Conservation (phyloP, 345 rosid species). For the Pugionium dolabratum region DNA sequence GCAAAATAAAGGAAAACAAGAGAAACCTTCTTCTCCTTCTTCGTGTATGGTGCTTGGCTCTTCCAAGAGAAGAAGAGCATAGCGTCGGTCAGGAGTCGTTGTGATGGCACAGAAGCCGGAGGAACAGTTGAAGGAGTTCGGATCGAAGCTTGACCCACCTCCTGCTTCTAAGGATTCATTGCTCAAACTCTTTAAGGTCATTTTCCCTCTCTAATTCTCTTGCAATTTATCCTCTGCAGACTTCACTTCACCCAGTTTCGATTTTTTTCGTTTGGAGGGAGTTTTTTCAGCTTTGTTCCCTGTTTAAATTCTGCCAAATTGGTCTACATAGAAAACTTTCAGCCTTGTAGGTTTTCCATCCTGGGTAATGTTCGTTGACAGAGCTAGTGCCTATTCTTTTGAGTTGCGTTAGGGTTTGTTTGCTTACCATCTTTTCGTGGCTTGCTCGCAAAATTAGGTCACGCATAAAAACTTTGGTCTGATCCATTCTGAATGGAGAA, state of each 20-base stretch:
- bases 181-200: slow-evolving; percentile 78
- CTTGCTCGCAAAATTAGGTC: background rate
- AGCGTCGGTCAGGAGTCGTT: background rate
- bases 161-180: slow-evolving; percentile 74
- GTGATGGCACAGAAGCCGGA: slow-evolving; percentile 70
- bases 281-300: slow-evolving; percentile 29
- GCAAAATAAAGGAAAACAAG: slow-evolving; percentile 8
- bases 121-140: slow-evolving; percentile 71
- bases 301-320: slow-evolving; percentile 22
- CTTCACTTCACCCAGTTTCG: slow-evolving; percentile 20
- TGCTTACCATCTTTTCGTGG: background rate
- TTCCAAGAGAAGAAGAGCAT: slow-evolving; percentile 18
- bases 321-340: background rate
- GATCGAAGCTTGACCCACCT: slow-evolving; percentile 82
- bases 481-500: slow-evolving; percentile 10
- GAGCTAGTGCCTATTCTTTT: slow-evolving; percentile 9
- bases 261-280: slow-evolving; percentile 26
- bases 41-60: slow-evolving; percentile 18
- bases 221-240: slow-evolving; percentile 8
- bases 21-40: background rate
- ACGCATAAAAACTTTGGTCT: background rate
- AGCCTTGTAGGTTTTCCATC: slow-evolving; percentile 15
- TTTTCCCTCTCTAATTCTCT: slow-evolving; percentile 9
- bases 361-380: slow-evolving; percentile 20
- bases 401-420: slow-evolving; percentile 40